A percentile compares a stretch with the other conserved stretches of the same genome.
Evolutionary conservation across 495 filamentous ascomycete genomes (phyloP).

Genomic region (Penicillium desertorum): DNA sequence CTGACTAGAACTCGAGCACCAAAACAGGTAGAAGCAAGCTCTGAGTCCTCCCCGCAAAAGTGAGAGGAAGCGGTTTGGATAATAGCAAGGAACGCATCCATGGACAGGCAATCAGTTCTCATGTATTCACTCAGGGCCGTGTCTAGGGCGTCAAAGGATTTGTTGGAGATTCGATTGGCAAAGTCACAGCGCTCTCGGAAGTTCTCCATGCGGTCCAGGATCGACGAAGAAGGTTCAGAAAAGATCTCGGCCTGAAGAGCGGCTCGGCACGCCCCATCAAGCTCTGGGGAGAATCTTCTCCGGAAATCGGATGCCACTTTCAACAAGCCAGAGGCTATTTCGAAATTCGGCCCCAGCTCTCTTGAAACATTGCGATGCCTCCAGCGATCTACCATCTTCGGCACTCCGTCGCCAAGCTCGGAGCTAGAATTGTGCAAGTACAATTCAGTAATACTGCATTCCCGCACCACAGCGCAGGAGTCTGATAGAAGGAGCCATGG

Average conservation of each 20-base stretch:
- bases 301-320: constrained; percentile 60
- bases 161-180: constrained; percentile 69
- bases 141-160: constrained; percentile 53
- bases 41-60: constrained; percentile 46
- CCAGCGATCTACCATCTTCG: constrained; percentile 46
- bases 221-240: constrained; percentile 61
- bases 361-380: constrained; percentile 42
- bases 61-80: constrained; percentile 42
- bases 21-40: constrained; percentile 59
- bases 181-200: constrained; percentile 74
- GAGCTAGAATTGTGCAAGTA: constrained; percentile 49
- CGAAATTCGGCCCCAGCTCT: constrained; percentile 40
- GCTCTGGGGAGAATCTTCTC: constrained; percentile 57
- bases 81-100: constrained; percentile 50
- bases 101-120: constrained; percentile 48
- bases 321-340: constrained; percentile 50
- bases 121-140: constrained; percentile 40
- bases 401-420: constrained; percentile 33
- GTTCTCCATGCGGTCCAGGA: constrained; percentile 64
- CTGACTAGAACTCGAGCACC: constrained; percentile 71
- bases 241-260: constrained; percentile 69
- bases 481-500: constrained; percentile 83
- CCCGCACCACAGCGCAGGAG: constrained; percentile 70
- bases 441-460: constrained; percentile 74
- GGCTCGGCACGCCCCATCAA: constrained; percentile 57